Evolutionary conservation across 2,329 filamentous ascomycete species (phyloP), one percentile per base, ranked within the genome.

Genomic region (Ceratocystis lukuohia): DNA sequence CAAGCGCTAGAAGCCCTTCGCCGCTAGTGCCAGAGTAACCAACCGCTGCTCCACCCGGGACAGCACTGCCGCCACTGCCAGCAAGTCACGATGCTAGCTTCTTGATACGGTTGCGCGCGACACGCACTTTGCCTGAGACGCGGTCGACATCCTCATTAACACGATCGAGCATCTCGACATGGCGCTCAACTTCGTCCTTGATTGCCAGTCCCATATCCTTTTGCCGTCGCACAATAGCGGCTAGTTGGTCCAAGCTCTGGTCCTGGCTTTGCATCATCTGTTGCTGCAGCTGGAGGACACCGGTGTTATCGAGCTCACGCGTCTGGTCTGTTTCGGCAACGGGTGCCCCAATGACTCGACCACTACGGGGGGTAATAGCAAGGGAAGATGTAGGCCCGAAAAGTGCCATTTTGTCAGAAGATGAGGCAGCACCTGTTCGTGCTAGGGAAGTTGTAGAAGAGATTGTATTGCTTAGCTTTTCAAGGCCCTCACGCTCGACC

Each of bases 141-240:
- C 86, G 78, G 69, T 86, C 84, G 2, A 82, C 81, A 74, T 91
- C 87, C 66, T 84, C 78, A 69, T 87, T 85, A 69, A 91, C 73
- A 70, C 84, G 75, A 12, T 84, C 81, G 37, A 94, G 77, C 82
- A 91, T 83, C 73, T 84, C 81, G 65, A 84, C 88, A 77, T 93
- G 88, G 70, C 83, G 75, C 65, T 85, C 82, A 66, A 92, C 80
- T 77, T 93, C 89, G 62, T 86, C 82, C 69, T 89, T 82, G 72
- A 94, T 92, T 66, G 85, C 81, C 61, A 89, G 77, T 0, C 89
- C 89, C 82, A 93, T 89, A 75, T 91, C 86, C 72, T 83, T 86
- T 77, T 93, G 87, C 67, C 87, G 78, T 61, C 85, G 78, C 61
- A 93, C 86, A 61, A 90, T 86, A 69, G 83, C 84, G 1, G 83